These are phyloP conservation scores for Hapsidospora chrysogenum DNA, from an alignment of 495 filamentous ascomycete genomes.

Conservation along the genomic window DNA sequence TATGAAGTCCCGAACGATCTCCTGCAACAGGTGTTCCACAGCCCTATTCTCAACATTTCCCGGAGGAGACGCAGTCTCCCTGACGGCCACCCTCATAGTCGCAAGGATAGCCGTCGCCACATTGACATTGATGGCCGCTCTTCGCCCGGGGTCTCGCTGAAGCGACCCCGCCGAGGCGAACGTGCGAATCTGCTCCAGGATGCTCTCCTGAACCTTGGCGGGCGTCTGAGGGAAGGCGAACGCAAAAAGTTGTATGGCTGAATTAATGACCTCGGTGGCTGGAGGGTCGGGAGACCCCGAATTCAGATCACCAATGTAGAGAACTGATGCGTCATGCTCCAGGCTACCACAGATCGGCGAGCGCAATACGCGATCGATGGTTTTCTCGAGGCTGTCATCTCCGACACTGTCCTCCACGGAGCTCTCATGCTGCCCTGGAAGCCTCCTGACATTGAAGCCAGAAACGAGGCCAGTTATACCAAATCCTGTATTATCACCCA, in stretches of 20 bases:
- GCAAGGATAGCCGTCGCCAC: conserved; percentile 66
- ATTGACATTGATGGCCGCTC: conserved; percentile 81
- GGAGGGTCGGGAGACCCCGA: conserved; percentile 56
- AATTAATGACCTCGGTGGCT: conserved; percentile 82
- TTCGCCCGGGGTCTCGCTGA: conserved; percentile 75
- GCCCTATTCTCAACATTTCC: conserved; percentile 59
- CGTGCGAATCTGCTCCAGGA: conserved; percentile 79
- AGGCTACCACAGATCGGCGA: conserved; percentile 68
- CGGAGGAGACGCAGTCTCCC: conserved; percentile 52
- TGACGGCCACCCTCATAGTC: conserved; percentile 66
- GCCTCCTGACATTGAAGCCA: conserved; percentile 52
- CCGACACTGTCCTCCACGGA: conserved; percentile 43
- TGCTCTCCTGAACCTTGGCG: conserved; percentile 85
- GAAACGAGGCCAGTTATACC: conserved; percentile 74
- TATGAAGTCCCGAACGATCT: conserved; percentile 65
- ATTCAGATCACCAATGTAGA: conserved; percentile 45
- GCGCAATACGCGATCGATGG: conserved; percentile 49
- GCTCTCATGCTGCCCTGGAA: conserved; percentile 53
- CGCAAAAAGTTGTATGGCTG: conserved; percentile 83
- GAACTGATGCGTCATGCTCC: conserved; percentile 75
- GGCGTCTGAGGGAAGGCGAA: conserved; percentile 76
- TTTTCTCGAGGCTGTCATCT: conserved; percentile 32
- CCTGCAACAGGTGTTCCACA: conserved; percentile 77
- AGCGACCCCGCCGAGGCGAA: conserved; percentile 64
- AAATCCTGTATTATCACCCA: conserved; percentile 86